Evolutionary conservation across 768 basidiomycete genomes (phyloP), one percentile per base, ranked within the genome.

Genomic region (Tricholoma furcatifolium): DNA sequence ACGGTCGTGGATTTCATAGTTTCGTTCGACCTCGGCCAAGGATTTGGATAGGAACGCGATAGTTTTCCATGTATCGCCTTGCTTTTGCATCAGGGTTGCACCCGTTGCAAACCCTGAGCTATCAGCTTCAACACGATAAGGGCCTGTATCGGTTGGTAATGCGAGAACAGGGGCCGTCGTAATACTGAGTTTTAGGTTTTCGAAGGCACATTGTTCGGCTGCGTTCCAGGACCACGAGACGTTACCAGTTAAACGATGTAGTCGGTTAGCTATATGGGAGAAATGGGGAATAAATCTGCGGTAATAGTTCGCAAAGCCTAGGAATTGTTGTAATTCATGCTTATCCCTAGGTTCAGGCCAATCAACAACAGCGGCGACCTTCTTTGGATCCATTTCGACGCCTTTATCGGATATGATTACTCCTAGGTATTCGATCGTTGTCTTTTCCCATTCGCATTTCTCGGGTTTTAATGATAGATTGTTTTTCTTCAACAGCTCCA

Each of bases 1-100:
- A 57, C 70, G 73, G 59, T 81, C 66, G 46, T 72, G 62, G 23
- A 64, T 62, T n/a, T 69, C 63, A 58, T 79, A 79, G 55, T 79
- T 78, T 4, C 59, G 47, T 50, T 78, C 71, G 0, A 71, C 63
- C 0, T 46, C n/a, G 6, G 30, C 54, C 2, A 74, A 17, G 2
- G n/a, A 15, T 30, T 45, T 45, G n/a, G 30, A 45, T 12, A 47
- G 54, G 49, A 67, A 78, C 0, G 62, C 70, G 10, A 77, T 59
- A 0, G 75, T 73, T 3, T 66, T 66, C 59, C 63, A 50, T 27
- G 41, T 41, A 3, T 18, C 31, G 14, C 43, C 40, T 12, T 43
- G 30, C 27, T 27, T 27, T 7, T 27, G 27, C 27, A n/a, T 60
- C 53, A 35, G 43, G 31, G 27, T 27, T 3, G 27, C 27, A 27